Base-by-base conservation (phyloP, 108 stramenopile species). In the Aureococcus anophagefferens region DNA sequence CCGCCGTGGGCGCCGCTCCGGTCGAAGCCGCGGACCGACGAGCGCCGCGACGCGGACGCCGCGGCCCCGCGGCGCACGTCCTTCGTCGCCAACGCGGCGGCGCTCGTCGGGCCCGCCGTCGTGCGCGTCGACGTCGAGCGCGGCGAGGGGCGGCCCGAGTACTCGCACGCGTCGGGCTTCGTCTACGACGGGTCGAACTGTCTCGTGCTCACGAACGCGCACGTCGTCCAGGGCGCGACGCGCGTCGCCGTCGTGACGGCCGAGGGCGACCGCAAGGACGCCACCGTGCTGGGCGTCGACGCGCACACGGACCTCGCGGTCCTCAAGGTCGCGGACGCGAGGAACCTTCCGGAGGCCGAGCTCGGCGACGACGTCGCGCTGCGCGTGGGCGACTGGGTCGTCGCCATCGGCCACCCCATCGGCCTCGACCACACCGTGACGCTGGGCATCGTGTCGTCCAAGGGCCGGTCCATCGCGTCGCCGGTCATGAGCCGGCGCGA, bases 361-460 rank as follows among this genome's bases (percentile, higher is more conserved):
- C 37, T 40, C 37, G 37, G 37, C 37, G 37, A 9, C 7, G 51
- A 59, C 51, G 17, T 11, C 7, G 1, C 37, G 14, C 77, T 83
- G 44, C 65, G 83, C 28, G 80, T 75, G 21, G 84, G 84, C 17
- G 83, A 85, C 59, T 83, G 72, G 40, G 84, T 85, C 0, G 77
- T 85, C 28, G 84, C 84, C 28, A 72, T 85, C 51, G 84, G 84
- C 21, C 76, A 74, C 36, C 84, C 84, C 21, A 62, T 79, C 64
- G 66, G 67, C 5, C 64, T 85, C 33, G 31, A 74, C 21, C 76
- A 83, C 70, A 74, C 80, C 63, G 82, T 73, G 64, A 81, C 80
- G 11, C 35, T 75, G 33, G 84, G 84, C 0, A 85, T 85, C 33
- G 80, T 83, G 28, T 76, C 74, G 64, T 70, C 82, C 16, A 63